A percentile compares a stretch with the other conserved stretches of the same genome.
Evolutionary conservation across 805 yeast species (phyloP).

Genomic region (Kazachstania martiniae): DNA sequence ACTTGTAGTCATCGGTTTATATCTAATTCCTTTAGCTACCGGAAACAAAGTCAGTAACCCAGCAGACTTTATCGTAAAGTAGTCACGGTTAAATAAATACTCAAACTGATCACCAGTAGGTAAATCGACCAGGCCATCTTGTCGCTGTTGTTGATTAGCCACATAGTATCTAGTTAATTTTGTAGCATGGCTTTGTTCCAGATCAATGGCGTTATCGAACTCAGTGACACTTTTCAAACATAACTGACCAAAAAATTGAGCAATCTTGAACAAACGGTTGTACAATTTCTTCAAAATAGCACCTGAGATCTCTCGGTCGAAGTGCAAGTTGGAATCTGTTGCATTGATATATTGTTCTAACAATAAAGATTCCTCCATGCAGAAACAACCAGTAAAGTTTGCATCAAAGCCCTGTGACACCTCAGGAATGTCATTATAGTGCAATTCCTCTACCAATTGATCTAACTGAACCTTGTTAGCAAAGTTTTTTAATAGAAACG

Average conservation of each 20-base stretch:
- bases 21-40: slow-evolving; percentile 15
- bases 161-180: slow-evolving; percentile 16
- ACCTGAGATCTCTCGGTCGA: slow-evolving; percentile 11
- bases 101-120: slow-evolving; percentile 12
- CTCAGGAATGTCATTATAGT: slow-evolving; percentile 1
- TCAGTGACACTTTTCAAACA: slow-evolving; percentile 11
- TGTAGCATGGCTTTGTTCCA: slow-evolving; percentile 7
- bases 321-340: slow-evolving; percentile 10
- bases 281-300: slow-evolving; percentile 9
- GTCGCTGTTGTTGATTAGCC: neutral
- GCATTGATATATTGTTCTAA: slow-evolving; percentile 20
- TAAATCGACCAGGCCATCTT: neutral
- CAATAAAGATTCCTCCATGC: slow-evolving; percentile 7
- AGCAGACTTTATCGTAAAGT: slow-evolving; percentile 7
- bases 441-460: slow-evolving; percentile 6
- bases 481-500: slow-evolving; percentile 23
- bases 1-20: slow-evolving; percentile 16
- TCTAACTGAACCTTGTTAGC: slow-evolving; percentile 17
- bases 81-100: slow-evolving; percentile 12
- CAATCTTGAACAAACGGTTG: slow-evolving; percentile 15
- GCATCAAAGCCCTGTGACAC: slow-evolving; percentile 17
- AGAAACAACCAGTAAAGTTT: slow-evolving; percentile 19
- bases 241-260: slow-evolving; percentile 13
- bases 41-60: slow-evolving; percentile 25
- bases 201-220: neutral